Percentiles rank a stretch among this genome's conserved stretches.
phyloP scores from a whole-genome alignment of 768 basidiomycete genomes.

The Rubroboletus pulcherrimus region DNA sequence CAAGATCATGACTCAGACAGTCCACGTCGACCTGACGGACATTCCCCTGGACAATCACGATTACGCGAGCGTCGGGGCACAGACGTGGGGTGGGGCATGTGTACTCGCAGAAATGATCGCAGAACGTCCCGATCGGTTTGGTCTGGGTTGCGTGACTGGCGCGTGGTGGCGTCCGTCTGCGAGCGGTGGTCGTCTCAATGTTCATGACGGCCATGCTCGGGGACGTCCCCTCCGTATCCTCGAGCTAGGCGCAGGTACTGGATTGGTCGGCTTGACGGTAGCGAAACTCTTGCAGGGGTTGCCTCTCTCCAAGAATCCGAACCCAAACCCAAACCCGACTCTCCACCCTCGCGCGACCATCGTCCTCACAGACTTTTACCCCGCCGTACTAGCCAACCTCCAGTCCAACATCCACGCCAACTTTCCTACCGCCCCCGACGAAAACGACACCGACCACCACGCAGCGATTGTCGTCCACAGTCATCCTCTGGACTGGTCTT shows the following conservation, averaged over 20 bases:
- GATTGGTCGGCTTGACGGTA: slow-evolving; percentile 44
- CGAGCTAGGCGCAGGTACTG: slow-evolving; percentile 58
- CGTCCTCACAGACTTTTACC: slow-evolving; percentile 49
- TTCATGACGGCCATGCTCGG: neutral
- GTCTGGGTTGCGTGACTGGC: slow-evolving; percentile 22
- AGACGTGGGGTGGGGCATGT: slow-evolving; percentile 87
- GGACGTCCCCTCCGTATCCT: slow-evolving; percentile 36
- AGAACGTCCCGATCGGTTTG: slow-evolving; percentile 51
- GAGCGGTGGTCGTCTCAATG: neutral
- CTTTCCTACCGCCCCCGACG: slow-evolving; percentile 11
- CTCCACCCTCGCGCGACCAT: slow-evolving; percentile 22
- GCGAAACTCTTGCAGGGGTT: slow-evolving; percentile 30
- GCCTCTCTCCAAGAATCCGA: neutral
- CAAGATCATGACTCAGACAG: slow-evolving; percentile 6
- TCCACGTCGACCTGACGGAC: slow-evolving; percentile 55
- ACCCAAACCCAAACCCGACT: neutral
- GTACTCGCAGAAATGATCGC: slow-evolving; percentile 74
- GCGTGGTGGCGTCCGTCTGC: neutral
- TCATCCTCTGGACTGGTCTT: slow-evolving; percentile 40
- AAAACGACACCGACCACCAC: neutral
- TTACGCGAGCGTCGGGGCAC: slow-evolving; percentile 71
- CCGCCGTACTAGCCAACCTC: slow-evolving; percentile 46
- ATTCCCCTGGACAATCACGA: slow-evolving; percentile 68
- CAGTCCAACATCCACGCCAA: slow-evolving; percentile 40
- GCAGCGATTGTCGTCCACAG: slow-evolving; percentile 19